phyloP scores from a whole-genome alignment of 768 basidiomycete species.

The Nidula microcarpa region DNA sequence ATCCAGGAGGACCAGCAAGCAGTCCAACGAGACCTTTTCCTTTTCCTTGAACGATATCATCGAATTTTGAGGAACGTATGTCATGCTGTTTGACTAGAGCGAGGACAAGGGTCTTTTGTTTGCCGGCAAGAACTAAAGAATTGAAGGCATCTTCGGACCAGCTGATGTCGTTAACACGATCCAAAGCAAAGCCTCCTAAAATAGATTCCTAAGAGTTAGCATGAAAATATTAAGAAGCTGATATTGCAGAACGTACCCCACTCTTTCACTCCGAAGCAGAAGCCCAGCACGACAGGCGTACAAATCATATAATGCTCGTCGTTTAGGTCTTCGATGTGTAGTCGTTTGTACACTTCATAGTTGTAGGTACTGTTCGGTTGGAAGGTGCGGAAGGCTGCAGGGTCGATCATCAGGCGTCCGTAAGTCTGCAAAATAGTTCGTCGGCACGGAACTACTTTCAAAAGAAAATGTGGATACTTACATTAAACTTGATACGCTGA shows the following conservation, averaged over 20 bases:
- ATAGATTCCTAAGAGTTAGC: neutral
- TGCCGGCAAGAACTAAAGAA: constrained; percentile 23
- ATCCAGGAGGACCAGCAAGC: constrained; percentile 27
- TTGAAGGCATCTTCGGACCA: constrained; percentile 32
- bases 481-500: neutral
- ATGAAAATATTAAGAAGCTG: neutral
- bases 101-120: constrained; percentile 26
- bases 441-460: neutral
- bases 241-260: constrained; percentile 16
- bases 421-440: constrained; percentile 7
- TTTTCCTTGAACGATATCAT: constrained; percentile 33
- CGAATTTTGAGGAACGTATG: constrained; percentile 11
- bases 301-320: constrained; percentile 21
- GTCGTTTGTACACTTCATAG: constrained; percentile 6
- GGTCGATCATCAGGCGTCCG: constrained; percentile 23
- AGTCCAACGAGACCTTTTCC: constrained; percentile 9
- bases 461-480: neutral
- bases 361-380: constrained; percentile 14
- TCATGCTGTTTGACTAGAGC: constrained; percentile 22
- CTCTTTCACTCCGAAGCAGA: constrained; percentile 18
- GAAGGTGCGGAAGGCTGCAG: constrained; percentile 15
- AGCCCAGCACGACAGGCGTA: constrained; percentile 17
- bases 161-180: constrained; percentile 16
- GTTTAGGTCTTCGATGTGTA: constrained; percentile 10
- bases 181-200: constrained; percentile 24